phyloP scores from a whole-genome alignment of 257 asterid genomes.

The Solanum chilense region DNA sequence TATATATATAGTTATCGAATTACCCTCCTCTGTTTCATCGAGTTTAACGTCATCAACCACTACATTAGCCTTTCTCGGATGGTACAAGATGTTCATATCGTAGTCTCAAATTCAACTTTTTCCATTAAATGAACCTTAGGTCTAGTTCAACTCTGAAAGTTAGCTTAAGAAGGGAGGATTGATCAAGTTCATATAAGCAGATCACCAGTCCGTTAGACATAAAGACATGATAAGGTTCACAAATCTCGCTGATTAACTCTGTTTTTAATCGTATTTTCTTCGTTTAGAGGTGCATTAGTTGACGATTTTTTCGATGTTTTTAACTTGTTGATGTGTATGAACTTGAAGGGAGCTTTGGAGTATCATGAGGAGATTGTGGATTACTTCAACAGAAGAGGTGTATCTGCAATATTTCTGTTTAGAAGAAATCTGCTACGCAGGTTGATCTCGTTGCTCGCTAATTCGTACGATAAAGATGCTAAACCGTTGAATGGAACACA shows the following conservation, averaged over 20 bases:
- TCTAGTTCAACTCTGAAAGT: background rate
- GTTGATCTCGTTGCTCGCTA: slow-evolving; percentile 64
- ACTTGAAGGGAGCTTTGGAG: slow-evolving; percentile 55
- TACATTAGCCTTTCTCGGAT: background rate
- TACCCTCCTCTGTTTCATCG: background rate
- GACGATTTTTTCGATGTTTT: background rate
- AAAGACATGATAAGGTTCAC: background rate
- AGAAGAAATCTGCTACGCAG: slow-evolving; percentile 67
- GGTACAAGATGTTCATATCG: background rate
- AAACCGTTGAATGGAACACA: slow-evolving; percentile 71
- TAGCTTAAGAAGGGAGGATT: background rate
- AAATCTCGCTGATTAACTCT: background rate
- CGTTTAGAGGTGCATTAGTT: background rate
- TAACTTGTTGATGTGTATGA: background rate
- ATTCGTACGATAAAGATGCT: slow-evolving; percentile 52
- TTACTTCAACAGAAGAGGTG: slow-evolving; percentile 52
- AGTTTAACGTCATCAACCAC: background rate
- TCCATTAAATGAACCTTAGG: background rate
- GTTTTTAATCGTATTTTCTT: background rate
- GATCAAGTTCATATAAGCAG: background rate
- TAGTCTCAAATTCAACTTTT: background rate
- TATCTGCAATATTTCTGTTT: slow-evolving; percentile 54
- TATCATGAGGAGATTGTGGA: slow-evolving; percentile 44
- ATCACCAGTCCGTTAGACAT: background rate
- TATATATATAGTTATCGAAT: too few relatives aligned